These are phyloP conservation scores for Elsinoe batatas DNA, from an alignment of 2,329 filamentous ascomycete species.

Conservation along the genomic window DNA sequence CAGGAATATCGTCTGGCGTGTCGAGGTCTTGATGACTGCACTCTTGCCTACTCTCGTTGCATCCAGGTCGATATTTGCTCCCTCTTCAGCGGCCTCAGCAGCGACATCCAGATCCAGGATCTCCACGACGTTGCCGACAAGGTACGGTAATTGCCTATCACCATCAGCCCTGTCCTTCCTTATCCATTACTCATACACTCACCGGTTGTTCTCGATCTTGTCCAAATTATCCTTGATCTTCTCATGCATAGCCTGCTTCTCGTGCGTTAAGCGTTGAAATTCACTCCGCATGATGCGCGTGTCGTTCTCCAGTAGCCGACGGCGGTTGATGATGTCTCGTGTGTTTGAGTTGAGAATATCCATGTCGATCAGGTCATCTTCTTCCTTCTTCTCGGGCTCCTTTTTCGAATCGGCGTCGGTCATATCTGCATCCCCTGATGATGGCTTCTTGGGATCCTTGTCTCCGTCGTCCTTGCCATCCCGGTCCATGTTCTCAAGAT, in stretches of 20 bases:
- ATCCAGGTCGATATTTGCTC: constrained; percentile 96
- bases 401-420: constrained; percentile 57
- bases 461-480: constrained; percentile 51
- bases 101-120: constrained; percentile 93
- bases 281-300: constrained; percentile 98
- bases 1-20: constrained; percentile 94
- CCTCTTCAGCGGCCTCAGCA: constrained; percentile 91
- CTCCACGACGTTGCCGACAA: constrained; percentile 97
- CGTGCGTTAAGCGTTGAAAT: constrained; percentile 83
- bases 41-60: constrained; percentile 95
- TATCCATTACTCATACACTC: constrained; percentile 25
- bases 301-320: constrained; percentile 91
- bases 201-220: constrained; percentile 99
- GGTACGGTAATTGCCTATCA: constrained; percentile 83
- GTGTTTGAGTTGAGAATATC: constrained; percentile 91
- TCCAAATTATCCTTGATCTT: constrained; percentile 99
- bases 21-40: constrained; percentile 98
- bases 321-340: constrained; percentile 85
- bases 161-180: background rate
- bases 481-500: constrained; percentile 81
- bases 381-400: constrained; percentile 52
- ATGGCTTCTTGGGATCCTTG: constrained; percentile 46
- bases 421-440: constrained; percentile 74
- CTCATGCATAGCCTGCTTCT: constrained; percentile 91
- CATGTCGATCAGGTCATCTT: constrained; percentile 78